phyloP scores from a whole-genome alignment of 177 flowering plant genomes.

The Tripterygium wilfordii region DNA sequence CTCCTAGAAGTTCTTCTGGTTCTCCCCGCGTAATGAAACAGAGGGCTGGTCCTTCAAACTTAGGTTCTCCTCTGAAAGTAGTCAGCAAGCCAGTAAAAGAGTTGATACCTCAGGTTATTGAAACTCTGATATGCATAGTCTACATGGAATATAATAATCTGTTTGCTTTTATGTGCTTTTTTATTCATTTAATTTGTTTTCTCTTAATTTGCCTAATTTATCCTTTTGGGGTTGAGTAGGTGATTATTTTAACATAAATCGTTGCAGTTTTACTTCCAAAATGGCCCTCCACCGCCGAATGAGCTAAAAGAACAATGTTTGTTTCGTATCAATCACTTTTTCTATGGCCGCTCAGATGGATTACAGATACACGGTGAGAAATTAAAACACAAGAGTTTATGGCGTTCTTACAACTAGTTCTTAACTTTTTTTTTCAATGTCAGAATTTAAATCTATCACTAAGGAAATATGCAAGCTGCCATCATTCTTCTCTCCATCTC shows the following conservation, averaged over 20 bases:
- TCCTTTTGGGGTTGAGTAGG: too few species aligned
- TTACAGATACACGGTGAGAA: slow-evolving; percentile 76
- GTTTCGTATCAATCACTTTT: slow-evolving; percentile 59
- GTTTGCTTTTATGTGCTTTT: neutral
- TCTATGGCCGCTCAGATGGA: slow-evolving; percentile 75
- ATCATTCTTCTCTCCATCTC: slow-evolving; percentile 73
- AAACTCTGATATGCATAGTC: neutral
- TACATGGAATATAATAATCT: neutral
- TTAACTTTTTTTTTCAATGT: slow-evolving; percentile 4
- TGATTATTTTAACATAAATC: too few species aligned
- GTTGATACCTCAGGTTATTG: slow-evolving; percentile 69
- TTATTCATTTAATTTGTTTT: neutral
- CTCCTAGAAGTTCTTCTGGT: slow-evolving; percentile 79
- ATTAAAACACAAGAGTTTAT: neutral
- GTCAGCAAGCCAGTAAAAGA: slow-evolving; percentile 70
- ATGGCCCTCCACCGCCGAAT: slow-evolving; percentile 92
- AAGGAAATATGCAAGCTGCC: slow-evolving; percentile 94
- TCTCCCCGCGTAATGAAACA: slow-evolving; percentile 76
- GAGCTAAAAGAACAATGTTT: slow-evolving; percentile 73
- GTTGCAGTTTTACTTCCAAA: slow-evolving; percentile 89
- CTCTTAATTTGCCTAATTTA: neutral
- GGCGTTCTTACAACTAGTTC: too few species aligned
- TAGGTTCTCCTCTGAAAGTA: slow-evolving; percentile 73
- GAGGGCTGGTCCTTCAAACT: slow-evolving; percentile 59
- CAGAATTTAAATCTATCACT: slow-evolving; percentile 76